Conservation (phyloP, 176 grass and related monocot species). For the Thinopyrum elongatum region DNA sequence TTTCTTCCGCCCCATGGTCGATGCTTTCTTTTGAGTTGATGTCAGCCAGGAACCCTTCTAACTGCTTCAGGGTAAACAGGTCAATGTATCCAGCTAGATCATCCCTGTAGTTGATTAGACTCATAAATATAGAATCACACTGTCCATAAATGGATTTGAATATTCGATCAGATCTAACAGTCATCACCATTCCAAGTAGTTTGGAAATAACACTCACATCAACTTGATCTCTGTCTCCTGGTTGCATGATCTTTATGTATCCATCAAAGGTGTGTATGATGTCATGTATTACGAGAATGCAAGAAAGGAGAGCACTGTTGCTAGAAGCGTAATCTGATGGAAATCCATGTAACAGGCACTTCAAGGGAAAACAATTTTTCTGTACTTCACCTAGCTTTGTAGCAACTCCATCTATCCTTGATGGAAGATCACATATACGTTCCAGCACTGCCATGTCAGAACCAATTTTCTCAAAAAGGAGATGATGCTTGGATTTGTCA, state of each 20-base stretch:
- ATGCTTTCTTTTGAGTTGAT: constrained; percentile 50
- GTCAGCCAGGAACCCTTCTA: constrained; percentile 68
- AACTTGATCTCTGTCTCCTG: constrained; percentile 37
- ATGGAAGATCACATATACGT: constrained; percentile 49
- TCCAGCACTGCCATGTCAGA: constrained; percentile 61
- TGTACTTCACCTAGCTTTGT: constrained; percentile 42
- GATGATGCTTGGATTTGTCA: constrained; percentile 64
- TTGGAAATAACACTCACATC: constrained; percentile 45
- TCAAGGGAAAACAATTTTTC: constrained; percentile 39
- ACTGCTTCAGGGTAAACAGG: constrained; percentile 78
- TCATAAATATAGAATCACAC: constrained; percentile 67
- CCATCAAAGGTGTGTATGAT: constrained; percentile 62
- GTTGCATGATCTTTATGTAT: constrained; percentile 52
- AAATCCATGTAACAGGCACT: constrained; percentile 85
- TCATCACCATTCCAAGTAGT: constrained; percentile 67
- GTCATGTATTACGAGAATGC: constrained; percentile 73
- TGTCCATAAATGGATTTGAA: constrained; percentile 58
- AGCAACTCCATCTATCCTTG: constrained; percentile 64
- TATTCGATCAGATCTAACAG: constrained; percentile 64
- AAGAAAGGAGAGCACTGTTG: constrained; percentile 83
- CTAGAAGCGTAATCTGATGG: constrained; percentile 58
- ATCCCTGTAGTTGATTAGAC: constrained; percentile 53
- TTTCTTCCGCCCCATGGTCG: constrained; percentile 50
- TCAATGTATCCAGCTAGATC: constrained; percentile 65
- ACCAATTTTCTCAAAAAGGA: constrained; percentile 55